Percentiles rank a stretch among this genome's conserved stretches.
Evolutionary conservation across 148 eudicot genomes (phyloP).

Genomic region (Amaranthus cruentus): DNA sequence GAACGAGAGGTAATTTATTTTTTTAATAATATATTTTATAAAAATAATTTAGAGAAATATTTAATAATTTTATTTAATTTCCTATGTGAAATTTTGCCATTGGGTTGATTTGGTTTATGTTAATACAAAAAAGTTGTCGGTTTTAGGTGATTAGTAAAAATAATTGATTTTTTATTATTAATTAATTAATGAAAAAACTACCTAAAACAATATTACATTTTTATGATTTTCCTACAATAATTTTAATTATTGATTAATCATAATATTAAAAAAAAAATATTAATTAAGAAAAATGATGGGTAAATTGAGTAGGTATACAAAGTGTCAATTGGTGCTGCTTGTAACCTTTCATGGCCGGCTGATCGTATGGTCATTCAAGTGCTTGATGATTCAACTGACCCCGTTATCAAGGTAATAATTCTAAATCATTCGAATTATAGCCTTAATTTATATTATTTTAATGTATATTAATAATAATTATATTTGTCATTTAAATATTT

Average conservation of each 20-base stretch:
- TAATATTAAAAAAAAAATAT: too few relatives aligned
- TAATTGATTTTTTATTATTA: not conserved
- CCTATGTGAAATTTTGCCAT: not conserved
- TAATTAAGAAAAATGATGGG: not conserved
- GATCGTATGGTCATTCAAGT: slow-evolving; percentile 88
- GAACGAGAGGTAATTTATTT: slow-evolving; percentile 56
- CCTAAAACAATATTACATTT: too few relatives aligned
- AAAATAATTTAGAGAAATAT: too few relatives aligned
- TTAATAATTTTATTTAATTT: too few relatives aligned
- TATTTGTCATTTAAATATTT: not conserved
- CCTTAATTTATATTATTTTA: too few relatives aligned
- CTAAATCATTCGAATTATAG: not conserved
- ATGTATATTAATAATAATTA: too few relatives aligned
- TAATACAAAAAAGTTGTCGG: not conserved
- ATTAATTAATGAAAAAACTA: not conserved
- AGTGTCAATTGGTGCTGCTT: slow-evolving; percentile 96
- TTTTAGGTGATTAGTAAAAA: not conserved
- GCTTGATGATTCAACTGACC: slow-evolving; percentile 90
- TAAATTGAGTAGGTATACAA: slow-evolving; percentile 64
- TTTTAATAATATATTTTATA: not conserved
- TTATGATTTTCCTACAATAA: not conserved
- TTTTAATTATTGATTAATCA: not conserved
- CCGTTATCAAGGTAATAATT: slow-evolving; percentile 56
- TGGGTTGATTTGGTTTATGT: slow-evolving; percentile 22
- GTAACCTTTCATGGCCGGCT: slow-evolving; percentile 84